Conservation (phyloP, 1,284 basidiomycete genomes). For the Albatrellus sp. region DNA sequence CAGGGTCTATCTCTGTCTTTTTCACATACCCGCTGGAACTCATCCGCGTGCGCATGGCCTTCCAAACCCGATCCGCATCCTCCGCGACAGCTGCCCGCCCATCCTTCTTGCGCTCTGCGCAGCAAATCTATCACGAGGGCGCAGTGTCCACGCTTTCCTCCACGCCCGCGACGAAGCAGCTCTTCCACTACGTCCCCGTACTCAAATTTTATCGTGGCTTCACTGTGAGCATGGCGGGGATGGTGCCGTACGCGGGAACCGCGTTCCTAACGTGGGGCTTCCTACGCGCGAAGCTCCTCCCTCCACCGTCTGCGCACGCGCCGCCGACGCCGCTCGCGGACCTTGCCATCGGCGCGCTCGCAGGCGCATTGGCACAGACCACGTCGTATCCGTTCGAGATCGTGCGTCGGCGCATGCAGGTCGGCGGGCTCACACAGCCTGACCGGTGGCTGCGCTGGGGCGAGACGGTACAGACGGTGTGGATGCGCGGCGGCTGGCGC, state of each 20-base stretch:
- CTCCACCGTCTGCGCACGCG: constrained; percentile 16
- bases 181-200: constrained; percentile 50
- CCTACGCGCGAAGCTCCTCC: constrained; percentile 57
- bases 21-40: constrained; percentile 94
- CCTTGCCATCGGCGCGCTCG: constrained; percentile 79
- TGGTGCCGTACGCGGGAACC: constrained; percentile 95
- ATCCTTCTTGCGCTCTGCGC: constrained; percentile 50
- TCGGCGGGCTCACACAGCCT: constrained; percentile 75
- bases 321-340: constrained; percentile 33
- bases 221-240: constrained; percentile 80
- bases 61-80: constrained; percentile 43
- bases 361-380: constrained; percentile 84
- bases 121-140: constrained; percentile 63
- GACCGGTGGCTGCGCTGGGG: constrained; percentile 72
- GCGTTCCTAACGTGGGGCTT: constrained; percentile 91
- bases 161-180: constrained; percentile 9
- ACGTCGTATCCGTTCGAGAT: constrained; percentile 96
- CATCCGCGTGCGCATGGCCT: constrained; percentile 92
- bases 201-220: constrained; percentile 96
- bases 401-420: constrained; percentile 88
- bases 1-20: constrained; percentile 81
- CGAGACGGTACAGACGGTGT: constrained; percentile 68
- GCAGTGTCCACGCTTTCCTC: constrained; percentile 18
- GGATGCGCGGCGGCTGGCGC: constrained; percentile 58
- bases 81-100: constrained; percentile 24